These are phyloP conservation scores for Pichia thaimueangensis DNA, from an alignment of 805 yeast genomes.

Conservation along the genomic window DNA sequence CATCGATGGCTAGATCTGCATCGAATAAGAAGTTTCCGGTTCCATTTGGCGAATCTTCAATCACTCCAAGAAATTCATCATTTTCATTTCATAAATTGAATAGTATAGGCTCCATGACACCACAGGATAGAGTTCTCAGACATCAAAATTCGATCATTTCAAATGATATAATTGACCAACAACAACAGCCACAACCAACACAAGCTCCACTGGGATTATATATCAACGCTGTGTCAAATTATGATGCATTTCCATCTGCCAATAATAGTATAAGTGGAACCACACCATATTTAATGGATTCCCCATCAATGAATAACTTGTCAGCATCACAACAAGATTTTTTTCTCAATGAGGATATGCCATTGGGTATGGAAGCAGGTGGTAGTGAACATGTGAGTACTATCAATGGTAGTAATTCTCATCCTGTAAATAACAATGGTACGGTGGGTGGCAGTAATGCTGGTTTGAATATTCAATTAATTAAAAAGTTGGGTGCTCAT, in stretches of 20 bases:
- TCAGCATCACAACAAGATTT: conserved; percentile 1
- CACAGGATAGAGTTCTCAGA: conserved; percentile 16
- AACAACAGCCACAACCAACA: too few relatives aligned
- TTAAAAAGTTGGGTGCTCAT: conserved; percentile 68
- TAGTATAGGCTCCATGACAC: conserved; percentile 10
- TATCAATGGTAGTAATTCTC: conserved; percentile 5
- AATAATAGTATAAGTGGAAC: neutral
- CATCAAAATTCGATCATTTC: conserved; percentile 17
- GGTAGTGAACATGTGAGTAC: conserved; percentile 13
- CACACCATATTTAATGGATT: neutral
- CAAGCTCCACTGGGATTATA: neutral
- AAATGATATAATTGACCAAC: conserved; percentile 8
- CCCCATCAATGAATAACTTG: conserved; percentile 2
- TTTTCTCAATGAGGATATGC: conserved; percentile 9
- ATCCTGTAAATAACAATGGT: conserved; percentile 12
- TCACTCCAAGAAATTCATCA: conserved; percentile 33
- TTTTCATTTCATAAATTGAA: conserved; percentile 13
- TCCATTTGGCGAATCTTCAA: conserved; percentile 42
- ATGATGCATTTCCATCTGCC: neutral
- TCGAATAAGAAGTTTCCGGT: conserved; percentile 27
- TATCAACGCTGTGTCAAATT: conserved; percentile 1
- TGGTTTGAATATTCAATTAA: conserved; percentile 46
- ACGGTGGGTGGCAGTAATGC: conserved; percentile 17
- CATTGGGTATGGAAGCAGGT: conserved; percentile 12
- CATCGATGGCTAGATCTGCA: conserved; percentile 18